Base-by-base conservation (phyloP, 768 basidiomycete species). In the Lentinus brumalis region DNA sequence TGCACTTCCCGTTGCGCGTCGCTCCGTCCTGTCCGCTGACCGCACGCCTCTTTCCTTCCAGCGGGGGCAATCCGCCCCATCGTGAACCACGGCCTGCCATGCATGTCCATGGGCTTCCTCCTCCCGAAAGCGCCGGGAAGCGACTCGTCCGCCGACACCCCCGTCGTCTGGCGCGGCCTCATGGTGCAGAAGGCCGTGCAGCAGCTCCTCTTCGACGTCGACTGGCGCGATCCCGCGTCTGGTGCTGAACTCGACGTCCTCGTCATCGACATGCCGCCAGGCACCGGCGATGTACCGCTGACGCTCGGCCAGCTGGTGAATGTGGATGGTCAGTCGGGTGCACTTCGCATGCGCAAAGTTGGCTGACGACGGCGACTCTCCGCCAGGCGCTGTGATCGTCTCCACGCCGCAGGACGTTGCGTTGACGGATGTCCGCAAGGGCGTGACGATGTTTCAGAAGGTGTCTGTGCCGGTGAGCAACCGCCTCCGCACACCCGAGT, bases 161-260 rank as follows among this genome's bases (percentile, higher is more conserved):
- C 95, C 0, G 82, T 98, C 35, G 92, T 96, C 32, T 99, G 96
- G 96, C 83, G 96, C 29, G 96, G 96, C 2, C 82, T 97, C 21
- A 98, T 98, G 96, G 96, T 98, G 1, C 95, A 96, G 76, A 98
- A 98, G 70, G 95, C 96, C 29, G 94, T 96, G 0, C 96, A 98
- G 71, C 96, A 98, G 71, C 80, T 98, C 0, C 81, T 98, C 1
- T 98, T 99, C 68, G 94, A 98, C 65, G 94, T 97, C 5, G 96
- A 98, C 72, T 98, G 96, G 96, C 72, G 82, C 39, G 73, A 72
- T 21, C 69, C 50, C 18, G 72, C 68, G 11, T 77, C 77, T 2
- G 77, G 76, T 5, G 76, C 73, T 0, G 84, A 84, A 3, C 75
- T 98, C 32, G 96, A 99, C 67, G 79, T 94, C 0, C 80, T 99